Conservation (phyloP, 2,329 filamentous ascomycete species). For the Alternaria triticimaculans region DNA sequence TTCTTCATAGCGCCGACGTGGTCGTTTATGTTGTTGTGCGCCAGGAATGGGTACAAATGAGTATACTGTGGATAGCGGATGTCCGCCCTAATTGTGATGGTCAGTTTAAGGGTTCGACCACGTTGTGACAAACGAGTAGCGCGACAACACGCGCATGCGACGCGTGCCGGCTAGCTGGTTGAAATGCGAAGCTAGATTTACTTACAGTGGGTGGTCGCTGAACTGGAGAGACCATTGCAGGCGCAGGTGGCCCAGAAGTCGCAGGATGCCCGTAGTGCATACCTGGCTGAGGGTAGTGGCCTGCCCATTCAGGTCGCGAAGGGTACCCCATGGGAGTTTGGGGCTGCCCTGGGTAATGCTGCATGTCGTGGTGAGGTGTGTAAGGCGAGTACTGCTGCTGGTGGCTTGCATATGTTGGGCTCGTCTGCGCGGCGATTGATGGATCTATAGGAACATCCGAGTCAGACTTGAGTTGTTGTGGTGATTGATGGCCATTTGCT, state of each 20-base stretch:
- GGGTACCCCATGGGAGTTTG: constrained; percentile 66
- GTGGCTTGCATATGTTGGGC: constrained; percentile 81
- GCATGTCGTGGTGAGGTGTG: constrained; percentile 83
- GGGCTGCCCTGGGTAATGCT: constrained; percentile 71
- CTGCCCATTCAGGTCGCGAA: constrained; percentile 73
- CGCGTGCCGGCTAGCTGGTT: background rate
- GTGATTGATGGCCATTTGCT: constrained; percentile 72
- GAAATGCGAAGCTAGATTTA: constrained; percentile 21
- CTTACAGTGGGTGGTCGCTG: constrained; percentile 69
- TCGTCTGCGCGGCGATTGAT: constrained; percentile 90
- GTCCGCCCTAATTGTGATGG: constrained; percentile 51
- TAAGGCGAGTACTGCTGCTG: constrained; percentile 86
- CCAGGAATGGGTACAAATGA: constrained; percentile 98
- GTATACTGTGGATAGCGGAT: constrained; percentile 78
- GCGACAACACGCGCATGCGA: background rate
- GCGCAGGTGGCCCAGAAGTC: constrained; percentile 62
- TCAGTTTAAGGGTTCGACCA: constrained; percentile 13
- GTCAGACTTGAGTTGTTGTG: constrained; percentile 83
- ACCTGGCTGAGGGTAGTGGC: constrained; percentile 58
- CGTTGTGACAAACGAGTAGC: background rate
- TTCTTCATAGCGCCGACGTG: constrained; percentile 91
- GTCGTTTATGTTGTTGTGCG: constrained; percentile 95
- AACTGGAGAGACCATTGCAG: constrained; percentile 66
- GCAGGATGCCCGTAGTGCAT: constrained; percentile 61
- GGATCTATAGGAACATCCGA: constrained; percentile 98